phyloP scores from a whole-genome alignment of 768 basidiomycete species.

The Rubroboletus satanas region DNA sequence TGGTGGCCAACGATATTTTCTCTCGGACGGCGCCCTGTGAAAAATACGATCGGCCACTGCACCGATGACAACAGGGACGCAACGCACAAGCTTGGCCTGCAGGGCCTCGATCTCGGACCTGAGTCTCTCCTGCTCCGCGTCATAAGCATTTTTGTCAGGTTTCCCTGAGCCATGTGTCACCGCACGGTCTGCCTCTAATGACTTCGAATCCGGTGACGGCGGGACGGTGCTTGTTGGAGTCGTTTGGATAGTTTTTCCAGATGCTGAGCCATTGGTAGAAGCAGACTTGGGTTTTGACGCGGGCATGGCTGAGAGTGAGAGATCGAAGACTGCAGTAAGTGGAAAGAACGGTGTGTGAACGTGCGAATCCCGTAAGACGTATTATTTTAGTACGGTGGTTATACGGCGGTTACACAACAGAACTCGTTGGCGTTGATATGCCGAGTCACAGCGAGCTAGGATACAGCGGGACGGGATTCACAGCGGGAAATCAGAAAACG shows the following conservation, averaged over 20 bases:
- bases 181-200: constrained; percentile 16
- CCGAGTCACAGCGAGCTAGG: background rate
- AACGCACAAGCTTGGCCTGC: constrained; percentile 77
- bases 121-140: constrained; percentile 78
- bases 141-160: constrained; percentile 84
- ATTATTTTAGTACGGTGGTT: background rate
- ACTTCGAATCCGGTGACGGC: constrained; percentile 24
- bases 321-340: constrained; percentile 25
- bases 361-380: constrained; percentile 16
- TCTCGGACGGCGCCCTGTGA: constrained; percentile 64
- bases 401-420: background rate
- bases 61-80: background rate
- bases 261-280: constrained; percentile 46
- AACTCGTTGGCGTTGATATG: no score
- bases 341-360: constrained; percentile 17
- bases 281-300: constrained; percentile 55
- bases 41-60: constrained; percentile 1
- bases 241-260: constrained; percentile 15
- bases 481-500: constrained; percentile 45
- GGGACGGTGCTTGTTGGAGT: constrained; percentile 29
- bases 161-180: constrained; percentile 41
- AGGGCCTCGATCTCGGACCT: constrained; percentile 81
- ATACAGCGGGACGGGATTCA: background rate
- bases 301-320: constrained; percentile 19
- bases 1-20: constrained; percentile 64